Conservation (phyloP, 441 rosid genomes). For the Populus hybrid region DNA sequence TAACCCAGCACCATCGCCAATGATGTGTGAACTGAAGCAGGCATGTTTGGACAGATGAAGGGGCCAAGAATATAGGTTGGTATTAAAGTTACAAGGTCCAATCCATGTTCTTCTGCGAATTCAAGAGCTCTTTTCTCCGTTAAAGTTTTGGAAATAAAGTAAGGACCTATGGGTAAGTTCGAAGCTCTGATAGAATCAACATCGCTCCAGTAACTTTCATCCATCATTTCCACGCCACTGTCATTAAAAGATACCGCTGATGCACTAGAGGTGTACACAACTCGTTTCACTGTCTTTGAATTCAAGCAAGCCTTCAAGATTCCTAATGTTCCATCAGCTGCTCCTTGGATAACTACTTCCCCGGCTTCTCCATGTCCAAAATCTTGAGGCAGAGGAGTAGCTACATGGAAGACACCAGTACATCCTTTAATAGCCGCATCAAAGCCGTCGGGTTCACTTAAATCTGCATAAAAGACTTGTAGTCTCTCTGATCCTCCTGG, state of each 20-base stretch:
- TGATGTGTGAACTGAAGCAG: slow-evolving; percentile 24
- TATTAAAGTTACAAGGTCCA: slow-evolving; percentile 31
- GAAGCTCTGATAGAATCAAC: slow-evolving; percentile 17
- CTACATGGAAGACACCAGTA: no score
- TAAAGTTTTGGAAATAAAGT: slow-evolving; percentile 30
- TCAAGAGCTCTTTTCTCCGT: slow-evolving; percentile 32
- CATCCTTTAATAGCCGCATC: slow-evolving; percentile 8
- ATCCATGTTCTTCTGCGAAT: slow-evolving; percentile 27
- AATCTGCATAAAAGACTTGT: slow-evolving; percentile 35
- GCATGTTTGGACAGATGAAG: slow-evolving; percentile 36
- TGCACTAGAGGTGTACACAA: slow-evolving; percentile 43
- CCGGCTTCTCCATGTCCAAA: no score
- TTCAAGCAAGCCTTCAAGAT: slow-evolving; percentile 40
- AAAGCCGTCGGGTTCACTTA: slow-evolving; percentile 32
- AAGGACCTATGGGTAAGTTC: not conserved
- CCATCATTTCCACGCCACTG: slow-evolving; percentile 19
- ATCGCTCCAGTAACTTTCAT: slow-evolving; percentile 43
- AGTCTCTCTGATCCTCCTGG: slow-evolving; percentile 32
- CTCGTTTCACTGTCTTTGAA: slow-evolving; percentile 34
- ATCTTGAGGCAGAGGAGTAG: no score
- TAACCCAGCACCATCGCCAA: slow-evolving; percentile 33
- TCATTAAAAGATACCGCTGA: slow-evolving; percentile 2
- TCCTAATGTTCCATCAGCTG: no score
- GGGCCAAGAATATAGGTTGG: slow-evolving; percentile 40
- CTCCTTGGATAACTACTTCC: no score